Conservation (phyloP, 2,329 filamentous ascomycete genomes). For the Aspergillus arachidicola region DNA sequence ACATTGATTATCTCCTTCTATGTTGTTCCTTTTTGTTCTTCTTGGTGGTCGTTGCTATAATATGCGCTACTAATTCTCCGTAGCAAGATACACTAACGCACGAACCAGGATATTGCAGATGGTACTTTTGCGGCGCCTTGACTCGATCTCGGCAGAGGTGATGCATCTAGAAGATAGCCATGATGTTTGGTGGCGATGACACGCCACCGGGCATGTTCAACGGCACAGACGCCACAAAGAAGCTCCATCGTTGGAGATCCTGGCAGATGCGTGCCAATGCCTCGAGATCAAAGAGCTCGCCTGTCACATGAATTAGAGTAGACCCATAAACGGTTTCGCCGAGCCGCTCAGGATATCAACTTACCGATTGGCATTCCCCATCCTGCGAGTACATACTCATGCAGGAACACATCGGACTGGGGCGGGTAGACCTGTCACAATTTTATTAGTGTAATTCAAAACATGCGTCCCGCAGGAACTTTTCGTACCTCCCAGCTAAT, state of each 20-base stretch:
- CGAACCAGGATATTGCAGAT: not conserved
- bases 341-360: constrained; percentile 19
- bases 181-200: constrained; percentile 48
- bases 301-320: constrained; percentile 24
- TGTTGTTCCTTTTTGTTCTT: not conserved
- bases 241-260: constrained; percentile 47
- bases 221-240: constrained; percentile 54
- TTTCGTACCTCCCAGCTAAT: constrained; percentile 55
- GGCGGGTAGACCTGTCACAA: constrained; percentile 46
- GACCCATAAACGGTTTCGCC: not conserved
- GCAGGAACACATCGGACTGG: constrained; percentile 43
- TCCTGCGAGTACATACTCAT: constrained; percentile 54
- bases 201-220: constrained; percentile 54
- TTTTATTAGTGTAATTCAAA: not conserved
- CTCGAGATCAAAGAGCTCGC: constrained; percentile 53
- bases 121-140: not conserved
- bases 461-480: not conserved
- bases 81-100: not conserved
- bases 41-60: not conserved
- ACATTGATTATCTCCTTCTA: not conserved
- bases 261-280: constrained; percentile 40
- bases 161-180: constrained; percentile 45
- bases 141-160: not conserved
- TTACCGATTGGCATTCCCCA: constrained; percentile 55
- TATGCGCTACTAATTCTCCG: not conserved